Conservation (phyloP, 352 stramenopile species). For the Phytopythium cucurbitacearum region DNA sequence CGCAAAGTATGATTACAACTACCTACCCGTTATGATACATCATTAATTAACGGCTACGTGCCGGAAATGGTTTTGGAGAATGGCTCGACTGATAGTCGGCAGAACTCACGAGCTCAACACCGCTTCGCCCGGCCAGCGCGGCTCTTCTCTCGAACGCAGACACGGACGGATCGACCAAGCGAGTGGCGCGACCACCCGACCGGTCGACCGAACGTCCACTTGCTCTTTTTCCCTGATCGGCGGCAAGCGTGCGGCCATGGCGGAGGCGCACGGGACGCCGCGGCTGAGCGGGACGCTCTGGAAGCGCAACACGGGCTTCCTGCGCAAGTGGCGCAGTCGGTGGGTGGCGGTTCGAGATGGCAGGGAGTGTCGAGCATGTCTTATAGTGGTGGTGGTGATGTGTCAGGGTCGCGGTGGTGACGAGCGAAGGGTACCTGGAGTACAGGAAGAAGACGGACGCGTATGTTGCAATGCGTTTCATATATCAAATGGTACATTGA, state of each 20-base stretch:
- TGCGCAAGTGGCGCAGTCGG: slow-evolving; percentile 60
- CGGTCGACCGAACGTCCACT: not conserved
- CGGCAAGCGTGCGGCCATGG: not conserved
- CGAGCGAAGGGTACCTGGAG: slow-evolving; percentile 52
- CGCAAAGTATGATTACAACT: too few relatives aligned
- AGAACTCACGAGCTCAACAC: too few relatives aligned
- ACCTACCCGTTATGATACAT: too few relatives aligned
- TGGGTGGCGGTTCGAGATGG: slow-evolving; percentile 9
- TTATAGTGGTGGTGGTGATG: slow-evolving; percentile 1
- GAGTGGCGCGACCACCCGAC: not conserved
- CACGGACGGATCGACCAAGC: not conserved
- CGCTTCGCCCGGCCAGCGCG: too few relatives aligned
- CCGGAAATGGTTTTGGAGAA: too few relatives aligned
- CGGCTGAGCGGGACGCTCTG: slow-evolving; percentile 44
- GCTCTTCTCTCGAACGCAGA: too few relatives aligned
- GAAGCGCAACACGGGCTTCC: slow-evolving; percentile 64
- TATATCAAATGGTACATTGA: slow-evolving; percentile 1
- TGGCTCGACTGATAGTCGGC: too few relatives aligned
- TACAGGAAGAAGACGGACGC: slow-evolving; percentile 68
- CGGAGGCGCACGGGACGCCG: slow-evolving; percentile 6
- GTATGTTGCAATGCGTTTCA: slow-evolving; percentile 5
- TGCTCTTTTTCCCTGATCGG: not conserved
- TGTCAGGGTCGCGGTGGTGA: slow-evolving; percentile 40
- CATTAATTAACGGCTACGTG: too few relatives aligned
- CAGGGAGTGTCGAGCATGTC: not conserved